Percentiles rank a stretch among this genome's conserved stretches.
These are phyloP conservation scores for Diaporthe australafricana DNA, from an alignment of 2,329 filamentous ascomycete genomes.

Conservation along the genomic window DNA sequence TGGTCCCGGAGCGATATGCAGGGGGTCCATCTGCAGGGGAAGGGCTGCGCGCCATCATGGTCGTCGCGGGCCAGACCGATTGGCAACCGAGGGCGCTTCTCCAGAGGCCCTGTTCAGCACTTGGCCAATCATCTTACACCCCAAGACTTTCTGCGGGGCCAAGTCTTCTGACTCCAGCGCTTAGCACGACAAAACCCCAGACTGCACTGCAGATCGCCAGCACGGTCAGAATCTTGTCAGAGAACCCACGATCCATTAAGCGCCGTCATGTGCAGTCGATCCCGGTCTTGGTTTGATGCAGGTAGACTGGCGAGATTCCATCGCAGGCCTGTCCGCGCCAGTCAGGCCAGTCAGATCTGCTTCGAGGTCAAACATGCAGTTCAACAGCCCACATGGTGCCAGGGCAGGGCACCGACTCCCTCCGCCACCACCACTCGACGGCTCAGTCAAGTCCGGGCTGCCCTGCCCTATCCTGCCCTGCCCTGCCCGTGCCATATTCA, in stretches of 20 bases:
- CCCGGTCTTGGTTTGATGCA: conserved; percentile 20
- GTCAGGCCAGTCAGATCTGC: conserved; percentile 34
- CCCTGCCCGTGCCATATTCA: not conserved
- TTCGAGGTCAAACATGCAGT: conserved; percentile 30
- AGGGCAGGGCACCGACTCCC: too few species aligned
- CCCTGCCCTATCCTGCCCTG: not conserved
- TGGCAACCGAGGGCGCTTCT: conserved; percentile 34
- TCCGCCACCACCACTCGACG: too few species aligned
- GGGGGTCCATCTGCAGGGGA: conserved; percentile 34
- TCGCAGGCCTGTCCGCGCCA: conserved; percentile 34
- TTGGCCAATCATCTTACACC: conserved; percentile 35
- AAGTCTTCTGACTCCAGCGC: conserved; percentile 1
- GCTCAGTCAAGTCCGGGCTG: too few species aligned
- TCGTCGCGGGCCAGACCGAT: conserved; percentile 28
- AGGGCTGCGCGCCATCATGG: conserved; percentile 28
- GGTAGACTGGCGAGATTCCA: conserved; percentile 35
- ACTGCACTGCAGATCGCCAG: not conserved
- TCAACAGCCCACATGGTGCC: not conserved
- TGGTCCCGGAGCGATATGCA: conserved; percentile 15
- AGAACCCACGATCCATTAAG: conserved; percentile 23
- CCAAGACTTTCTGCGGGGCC: not conserved
- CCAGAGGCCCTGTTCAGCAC: not conserved
- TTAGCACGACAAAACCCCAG: conserved; percentile 6
- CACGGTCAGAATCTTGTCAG: not conserved
- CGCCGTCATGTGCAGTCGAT: conserved; percentile 31